Percentiles rank a stretch among this genome's conserved stretches.
Conservation (phyloP, 179 eudicot genomes). For the Pouteria campechiana region DNA sequence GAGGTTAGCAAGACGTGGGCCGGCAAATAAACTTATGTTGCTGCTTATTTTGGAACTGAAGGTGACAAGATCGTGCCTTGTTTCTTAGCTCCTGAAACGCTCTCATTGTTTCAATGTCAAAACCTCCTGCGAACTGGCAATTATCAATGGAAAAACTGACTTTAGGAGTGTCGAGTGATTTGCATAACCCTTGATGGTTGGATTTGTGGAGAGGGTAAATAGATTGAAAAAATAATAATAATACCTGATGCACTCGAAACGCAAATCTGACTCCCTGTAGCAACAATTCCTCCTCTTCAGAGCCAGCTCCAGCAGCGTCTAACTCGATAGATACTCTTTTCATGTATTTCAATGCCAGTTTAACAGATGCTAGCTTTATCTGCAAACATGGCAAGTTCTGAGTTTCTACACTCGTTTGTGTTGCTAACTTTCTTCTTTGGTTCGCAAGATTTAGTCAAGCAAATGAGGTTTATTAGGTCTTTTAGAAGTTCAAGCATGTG, state of each 20-base stretch:
- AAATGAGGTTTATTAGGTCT: no score
- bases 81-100: slow-evolving; percentile 37
- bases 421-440: no score
- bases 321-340: background rate
- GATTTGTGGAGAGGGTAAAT: no score
- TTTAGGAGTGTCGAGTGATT: no score
- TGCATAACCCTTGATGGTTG: no score
- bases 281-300: background rate
- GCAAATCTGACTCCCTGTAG: background rate
- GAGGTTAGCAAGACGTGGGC: no score
- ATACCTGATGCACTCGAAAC: slow-evolving; percentile 1
- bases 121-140: slow-evolving; percentile 36
- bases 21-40: no score
- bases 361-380: slow-evolving; percentile 1
- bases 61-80: slow-evolving; percentile 20
- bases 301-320: background rate
- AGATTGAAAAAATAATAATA: no score
- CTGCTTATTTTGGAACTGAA: slow-evolving; percentile 15
- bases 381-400: no score
- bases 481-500: no score
- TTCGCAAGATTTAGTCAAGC: no score
- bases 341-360: background rate
- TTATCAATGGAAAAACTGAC: background rate
- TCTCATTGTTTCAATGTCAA: slow-evolving; percentile 35
- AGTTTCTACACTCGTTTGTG: no score